Conservation (phyloP, 306 rosid species). For the Ziziphus jujuba region DNA sequence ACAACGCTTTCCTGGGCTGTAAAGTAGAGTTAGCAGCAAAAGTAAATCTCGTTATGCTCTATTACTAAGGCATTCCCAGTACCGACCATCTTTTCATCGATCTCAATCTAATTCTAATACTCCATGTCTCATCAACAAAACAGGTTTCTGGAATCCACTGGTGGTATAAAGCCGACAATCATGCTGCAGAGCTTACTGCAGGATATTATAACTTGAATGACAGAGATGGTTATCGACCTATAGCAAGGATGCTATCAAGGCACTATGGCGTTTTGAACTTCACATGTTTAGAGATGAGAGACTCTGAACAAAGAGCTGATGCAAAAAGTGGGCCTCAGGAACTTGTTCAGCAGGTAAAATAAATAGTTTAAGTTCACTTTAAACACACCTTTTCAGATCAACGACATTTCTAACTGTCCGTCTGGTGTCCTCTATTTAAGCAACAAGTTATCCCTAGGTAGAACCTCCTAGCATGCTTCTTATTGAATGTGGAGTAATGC, state of each 20-base stretch:
- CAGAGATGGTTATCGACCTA: conserved; percentile 88
- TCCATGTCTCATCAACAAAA: conserved; percentile 21
- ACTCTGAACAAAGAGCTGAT: conserved; percentile 55
- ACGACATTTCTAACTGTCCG: conserved; percentile 6
- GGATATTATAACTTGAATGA: conserved; percentile 78
- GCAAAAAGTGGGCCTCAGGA: conserved; percentile 72
- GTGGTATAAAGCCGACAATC: conserved; percentile 76
- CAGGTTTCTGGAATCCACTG: conserved; percentile 97
- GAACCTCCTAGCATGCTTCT: conserved; percentile 6
- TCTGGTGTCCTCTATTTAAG: background rate
- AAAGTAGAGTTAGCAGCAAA: conserved; percentile 84
- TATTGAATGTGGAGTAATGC: background rate
- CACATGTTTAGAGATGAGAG: conserved; percentile 90
- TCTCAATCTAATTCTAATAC: conserved; percentile 8
- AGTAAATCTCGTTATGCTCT: conserved; percentile 37
- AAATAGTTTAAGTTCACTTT: conserved; percentile 2
- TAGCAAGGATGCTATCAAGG: conserved; percentile 75
- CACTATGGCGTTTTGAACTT: conserved; percentile 74
- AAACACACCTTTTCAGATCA: conserved; percentile 3
- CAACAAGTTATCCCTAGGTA: background rate
- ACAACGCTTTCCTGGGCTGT: conserved; percentile 65
- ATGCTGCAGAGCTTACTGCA: conserved; percentile 86
- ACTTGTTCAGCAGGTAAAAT: conserved; percentile 76
- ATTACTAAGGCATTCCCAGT: background rate
- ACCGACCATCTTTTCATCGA: background rate